A percentile compares a stretch with the other conserved stretches of the same genome.
These are phyloP conservation scores for Euryodendron excelsum DNA, from an alignment of 148 eudicot species.

Conservation along the genomic window DNA sequence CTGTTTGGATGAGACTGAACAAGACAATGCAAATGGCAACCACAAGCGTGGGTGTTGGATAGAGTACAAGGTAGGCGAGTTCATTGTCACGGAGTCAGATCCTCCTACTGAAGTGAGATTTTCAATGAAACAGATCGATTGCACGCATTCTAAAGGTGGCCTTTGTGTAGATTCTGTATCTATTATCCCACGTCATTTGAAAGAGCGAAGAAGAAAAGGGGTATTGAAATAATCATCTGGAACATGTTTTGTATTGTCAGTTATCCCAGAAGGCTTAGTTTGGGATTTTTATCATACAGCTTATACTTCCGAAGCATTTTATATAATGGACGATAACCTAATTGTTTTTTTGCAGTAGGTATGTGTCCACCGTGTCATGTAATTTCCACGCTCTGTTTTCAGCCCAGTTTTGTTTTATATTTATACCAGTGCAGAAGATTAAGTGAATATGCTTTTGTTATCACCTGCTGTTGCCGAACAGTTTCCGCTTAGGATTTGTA, in stretches of 20 bases:
- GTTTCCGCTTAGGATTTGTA: neutral
- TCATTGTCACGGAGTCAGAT: slow-evolving; percentile 50
- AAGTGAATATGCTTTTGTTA: slow-evolving; percentile 6
- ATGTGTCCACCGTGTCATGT: slow-evolving; percentile 22
- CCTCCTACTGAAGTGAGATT: slow-evolving; percentile 64
- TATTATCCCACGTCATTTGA: slow-evolving; percentile 65
- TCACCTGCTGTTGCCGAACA: neutral
- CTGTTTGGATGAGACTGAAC: slow-evolving; percentile 62
- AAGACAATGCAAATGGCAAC: slow-evolving; percentile 47
- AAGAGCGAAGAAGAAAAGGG: slow-evolving; percentile 40
- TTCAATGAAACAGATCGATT: slow-evolving; percentile 94
- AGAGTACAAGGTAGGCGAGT: slow-evolving; percentile 87
- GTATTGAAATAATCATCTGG: slow-evolving; percentile 25
- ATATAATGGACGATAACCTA: slow-evolving; percentile 16
- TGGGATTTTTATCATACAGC: slow-evolving; percentile 21
- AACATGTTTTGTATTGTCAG: slow-evolving; percentile 1
- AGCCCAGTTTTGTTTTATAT: slow-evolving; percentile 26
- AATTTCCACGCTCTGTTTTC: slow-evolving; percentile 16
- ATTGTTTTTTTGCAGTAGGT: slow-evolving; percentile 25
- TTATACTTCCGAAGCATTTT: slow-evolving; percentile 10
- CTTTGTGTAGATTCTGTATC: slow-evolving; percentile 92
- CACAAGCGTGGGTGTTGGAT: slow-evolving; percentile 92
- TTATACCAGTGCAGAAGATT: slow-evolving; percentile 9
- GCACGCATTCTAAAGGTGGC: slow-evolving; percentile 99
- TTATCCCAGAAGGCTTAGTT: slow-evolving; percentile 7